Base-by-base conservation (phyloP, 352 stramenopile species). In the Phytopythium cucurbitacearum region DNA sequence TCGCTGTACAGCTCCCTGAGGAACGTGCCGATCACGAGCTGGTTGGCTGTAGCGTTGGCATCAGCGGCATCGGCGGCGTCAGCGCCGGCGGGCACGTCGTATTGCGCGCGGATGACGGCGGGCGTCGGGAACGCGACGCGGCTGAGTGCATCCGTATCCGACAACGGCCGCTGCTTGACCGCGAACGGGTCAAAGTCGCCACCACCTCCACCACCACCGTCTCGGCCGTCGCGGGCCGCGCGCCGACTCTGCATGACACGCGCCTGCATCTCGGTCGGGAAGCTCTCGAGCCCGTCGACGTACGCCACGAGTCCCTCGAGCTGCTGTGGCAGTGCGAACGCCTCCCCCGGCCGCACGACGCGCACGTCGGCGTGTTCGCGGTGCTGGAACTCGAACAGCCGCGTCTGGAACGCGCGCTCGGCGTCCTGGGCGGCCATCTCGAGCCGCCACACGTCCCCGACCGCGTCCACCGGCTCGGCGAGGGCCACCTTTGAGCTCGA, bases 1-100 rank as follows among this genome's bases (percentile, higher is more conserved):
- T 85, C 79, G 8, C 64, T 69, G 67, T 87, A 92, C 56, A 74
- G 77, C 48, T 92, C 81, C 8, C 78, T 69, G 40, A 92, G 52
- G 49, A 92, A 92, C 13, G 71, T 73, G 49, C 72, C 71, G n/a
- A 92, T 67, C 16, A 90, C 68, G 21, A 92, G 53, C 37, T 71
- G 77, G 45, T 86, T 85, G 16, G 33, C 40, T 6, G 3, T 1
- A n/a, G 4, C 16, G 10, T 8, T 7, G 62, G 53, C 21, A 51
- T 72, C 47, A 10, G 57, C 50, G 42, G 49, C 56, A 35, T 70
- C 34, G 0, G 61, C 12, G 39, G 63, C 47, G 45, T 70, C 34
- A 0, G 61, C 12, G 39, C 61, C 47, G 45, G 66, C 45, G 1
- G 81, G 79, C 41, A 90, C 71, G 28, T 74, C 71, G 57, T 92